phyloP scores from a whole-genome alignment of 257 asterid species.

The Oldenlandia corymbosa region DNA sequence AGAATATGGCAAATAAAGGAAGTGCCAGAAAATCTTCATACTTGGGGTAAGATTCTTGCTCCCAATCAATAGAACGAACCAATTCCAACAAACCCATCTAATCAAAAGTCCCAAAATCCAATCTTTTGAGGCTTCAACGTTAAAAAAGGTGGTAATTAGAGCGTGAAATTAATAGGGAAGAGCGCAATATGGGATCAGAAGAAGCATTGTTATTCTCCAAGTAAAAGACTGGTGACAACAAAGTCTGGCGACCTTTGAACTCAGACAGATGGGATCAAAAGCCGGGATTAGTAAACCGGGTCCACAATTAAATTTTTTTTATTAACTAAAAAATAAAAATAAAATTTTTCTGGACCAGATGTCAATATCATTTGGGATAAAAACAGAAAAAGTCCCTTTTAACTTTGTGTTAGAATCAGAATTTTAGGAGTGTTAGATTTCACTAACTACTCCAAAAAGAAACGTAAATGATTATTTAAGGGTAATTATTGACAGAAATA shows the following conservation, averaged over 20 bases:
- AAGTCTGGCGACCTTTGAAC: not conserved
- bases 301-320: not conserved
- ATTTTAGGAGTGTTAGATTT: too few relatives aligned
- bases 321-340: too few relatives aligned
- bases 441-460: too few relatives aligned
- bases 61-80: slow-evolving; percentile 51
- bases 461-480: too few relatives aligned
- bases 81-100: slow-evolving; percentile 51
- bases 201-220: not conserved
- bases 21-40: slow-evolving; percentile 65
- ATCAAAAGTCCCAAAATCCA: slow-evolving; percentile 14
- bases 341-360: too few relatives aligned
- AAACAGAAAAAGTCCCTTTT: too few relatives aligned
- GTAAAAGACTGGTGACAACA: not conserved
- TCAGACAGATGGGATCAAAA: slow-evolving; percentile 1
- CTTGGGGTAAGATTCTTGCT: slow-evolving; percentile 72
- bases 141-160: not conserved
- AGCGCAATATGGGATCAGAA: not conserved
- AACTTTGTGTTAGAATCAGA: too few relatives aligned
- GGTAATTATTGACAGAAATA: too few relatives aligned
- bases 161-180: not conserved
- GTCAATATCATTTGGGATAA: too few relatives aligned
- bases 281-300: not conserved
- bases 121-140: not conserved
- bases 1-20: slow-evolving; percentile 65